Percentiles rank a stretch among this genome's conserved stretches.
These are phyloP conservation scores for Planoprotostelium fungivorum DNA, from an alignment of 78 protist species.

Conservation along the genomic window DNA sequence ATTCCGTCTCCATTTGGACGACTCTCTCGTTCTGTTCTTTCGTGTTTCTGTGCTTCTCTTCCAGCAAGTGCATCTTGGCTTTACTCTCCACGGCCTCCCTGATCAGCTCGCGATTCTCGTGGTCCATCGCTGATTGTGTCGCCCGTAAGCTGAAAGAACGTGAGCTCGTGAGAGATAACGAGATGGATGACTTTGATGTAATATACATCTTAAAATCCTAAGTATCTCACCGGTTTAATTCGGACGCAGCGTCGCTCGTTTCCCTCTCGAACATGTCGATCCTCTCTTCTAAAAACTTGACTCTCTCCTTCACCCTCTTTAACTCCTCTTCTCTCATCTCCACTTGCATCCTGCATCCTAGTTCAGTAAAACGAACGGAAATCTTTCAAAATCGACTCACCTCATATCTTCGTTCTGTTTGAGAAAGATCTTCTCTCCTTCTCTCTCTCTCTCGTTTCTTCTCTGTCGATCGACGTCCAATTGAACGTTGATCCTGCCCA, in stretches of 20 bases:
- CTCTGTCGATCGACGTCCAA: neutral
- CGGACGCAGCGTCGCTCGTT: neutral
- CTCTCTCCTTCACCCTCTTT: neutral
- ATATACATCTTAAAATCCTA: neutral
- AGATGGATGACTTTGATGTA: neutral
- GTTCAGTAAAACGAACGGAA: too few relatives aligned
- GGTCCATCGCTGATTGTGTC: neutral
- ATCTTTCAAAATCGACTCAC: too few relatives aligned
- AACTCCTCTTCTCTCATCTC: neutral
- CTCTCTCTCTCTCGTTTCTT: neutral
- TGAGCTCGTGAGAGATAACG: neutral
- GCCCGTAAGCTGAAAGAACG: neutral
- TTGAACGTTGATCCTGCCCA: neutral
- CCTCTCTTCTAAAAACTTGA: too few relatives aligned
- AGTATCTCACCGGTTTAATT: neutral
- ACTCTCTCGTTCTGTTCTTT: neutral
- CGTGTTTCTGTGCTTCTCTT: neutral
- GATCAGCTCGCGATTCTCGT: neutral
- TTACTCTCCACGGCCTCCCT: neutral
- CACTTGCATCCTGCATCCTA: too few relatives aligned
- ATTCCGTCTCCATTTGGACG: neutral
- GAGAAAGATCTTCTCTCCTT: neutral
- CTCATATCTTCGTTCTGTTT: neutral
- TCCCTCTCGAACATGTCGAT: too few relatives aligned
- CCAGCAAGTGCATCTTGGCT: neutral